Percentiles rank a stretch among this genome's conserved stretches.
phyloP scores from a whole-genome alignment of 371 early-diverging fungal species.

The Mycotypha africana region DNA sequence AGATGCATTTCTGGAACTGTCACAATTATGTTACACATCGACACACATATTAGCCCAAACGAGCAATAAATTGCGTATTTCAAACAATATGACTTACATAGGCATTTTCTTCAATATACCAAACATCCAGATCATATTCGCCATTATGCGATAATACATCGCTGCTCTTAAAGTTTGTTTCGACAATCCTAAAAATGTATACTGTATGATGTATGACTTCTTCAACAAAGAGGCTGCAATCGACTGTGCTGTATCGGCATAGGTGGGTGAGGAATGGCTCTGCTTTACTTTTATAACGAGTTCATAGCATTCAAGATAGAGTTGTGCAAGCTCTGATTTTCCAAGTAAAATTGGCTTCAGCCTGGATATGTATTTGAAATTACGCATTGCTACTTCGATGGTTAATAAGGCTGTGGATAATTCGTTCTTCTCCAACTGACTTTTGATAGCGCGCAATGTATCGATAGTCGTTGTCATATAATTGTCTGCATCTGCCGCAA shows the following conservation, averaged over 20 bases:
- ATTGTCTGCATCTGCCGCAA: slow-evolving; percentile 20
- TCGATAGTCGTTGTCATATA: slow-evolving; percentile 23
- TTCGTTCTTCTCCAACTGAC: slow-evolving; percentile 14
- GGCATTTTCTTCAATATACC: slow-evolving; percentile 43
- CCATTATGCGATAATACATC: slow-evolving; percentile 45
- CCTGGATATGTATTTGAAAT: slow-evolving; percentile 39
- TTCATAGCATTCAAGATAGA: slow-evolving; percentile 49
- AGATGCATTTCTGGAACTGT: slow-evolving; percentile 13
- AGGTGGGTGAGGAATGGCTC: slow-evolving; percentile 33
- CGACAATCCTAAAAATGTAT: slow-evolving; percentile 56
- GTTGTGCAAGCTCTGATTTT: slow-evolving; percentile 42
- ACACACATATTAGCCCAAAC: too few species aligned
- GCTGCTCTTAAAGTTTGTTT: slow-evolving; percentile 33
- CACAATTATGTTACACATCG: not conserved
- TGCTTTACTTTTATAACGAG: slow-evolving; percentile 37
- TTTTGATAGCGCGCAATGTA: slow-evolving; percentile 16
- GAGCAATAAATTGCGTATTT: too few species aligned
- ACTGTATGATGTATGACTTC: slow-evolving; percentile 59
- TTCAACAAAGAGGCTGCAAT: slow-evolving; percentile 38
- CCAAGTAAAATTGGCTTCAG: slow-evolving; percentile 35
- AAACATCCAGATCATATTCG: slow-evolving; percentile 52
- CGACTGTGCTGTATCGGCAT: slow-evolving; percentile 35
- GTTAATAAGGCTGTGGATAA: slow-evolving; percentile 19
- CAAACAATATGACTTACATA: slow-evolving; percentile 38
- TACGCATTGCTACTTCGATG: slow-evolving; percentile 24